Conservation (phyloP, 305 asterid species). For the Fraxinus angustifolia region DNA sequence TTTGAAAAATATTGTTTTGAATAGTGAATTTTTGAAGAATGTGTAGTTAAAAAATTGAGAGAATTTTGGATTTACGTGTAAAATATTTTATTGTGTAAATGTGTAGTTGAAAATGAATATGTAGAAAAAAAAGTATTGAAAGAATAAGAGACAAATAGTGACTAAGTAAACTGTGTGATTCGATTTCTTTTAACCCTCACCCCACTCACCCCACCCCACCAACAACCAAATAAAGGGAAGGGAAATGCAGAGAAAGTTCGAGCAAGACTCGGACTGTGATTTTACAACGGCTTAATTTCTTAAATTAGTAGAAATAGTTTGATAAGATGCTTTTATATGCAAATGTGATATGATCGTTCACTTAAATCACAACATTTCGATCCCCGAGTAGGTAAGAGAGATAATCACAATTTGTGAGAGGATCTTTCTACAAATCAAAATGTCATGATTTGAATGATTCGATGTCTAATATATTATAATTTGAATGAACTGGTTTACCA, state of each 20-base stretch:
- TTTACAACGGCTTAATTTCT: neutral
- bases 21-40: no score
- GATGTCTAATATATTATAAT: neutral
- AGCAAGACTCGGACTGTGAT: neutral
- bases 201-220: no score
- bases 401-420: neutral
- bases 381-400: neutral
- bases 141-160: no score
- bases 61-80: no score
- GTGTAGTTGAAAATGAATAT: no score
- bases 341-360: neutral
- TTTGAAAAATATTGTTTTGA: no score
- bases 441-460: neutral
- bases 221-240: neutral
- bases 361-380: neutral
- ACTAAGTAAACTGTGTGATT: neutral
- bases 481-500: neutral
- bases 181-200: neutral
- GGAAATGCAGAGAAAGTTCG: neutral
- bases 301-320: neutral
- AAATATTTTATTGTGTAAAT: no score
- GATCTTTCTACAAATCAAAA: neutral
- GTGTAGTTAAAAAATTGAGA: no score
- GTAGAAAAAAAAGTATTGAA: no score
- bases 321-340: neutral